These are phyloP conservation scores for Berkeleyomyces rouxiae DNA, from an alignment of 2,329 filamentous ascomycete genomes.

Conservation along the genomic window DNA sequence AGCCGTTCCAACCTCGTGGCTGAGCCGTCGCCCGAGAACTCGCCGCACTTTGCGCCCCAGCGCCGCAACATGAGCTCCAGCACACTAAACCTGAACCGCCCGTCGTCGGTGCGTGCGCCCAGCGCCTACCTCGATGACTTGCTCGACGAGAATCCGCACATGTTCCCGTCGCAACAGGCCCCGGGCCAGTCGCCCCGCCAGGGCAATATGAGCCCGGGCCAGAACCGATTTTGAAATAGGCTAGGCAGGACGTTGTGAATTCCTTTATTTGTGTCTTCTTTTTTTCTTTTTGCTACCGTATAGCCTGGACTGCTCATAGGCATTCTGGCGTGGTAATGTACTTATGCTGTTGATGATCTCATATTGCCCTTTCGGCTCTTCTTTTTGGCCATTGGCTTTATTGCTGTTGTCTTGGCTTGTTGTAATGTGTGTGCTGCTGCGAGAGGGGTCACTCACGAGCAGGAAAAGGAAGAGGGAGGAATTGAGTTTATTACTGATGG, in stretches of 20 bases:
- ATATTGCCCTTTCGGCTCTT: no score
- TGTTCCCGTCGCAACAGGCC: constrained; percentile 24
- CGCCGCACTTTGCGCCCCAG: constrained; percentile 35
- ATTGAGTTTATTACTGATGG: no score
- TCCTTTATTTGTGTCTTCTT: no score
- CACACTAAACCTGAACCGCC: constrained; percentile 49
- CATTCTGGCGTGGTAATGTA: no score
- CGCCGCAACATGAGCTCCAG: constrained; percentile 42
- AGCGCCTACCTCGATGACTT: constrained; percentile 84
- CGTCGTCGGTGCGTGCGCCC: constrained; percentile 45
- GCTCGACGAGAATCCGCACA: constrained; percentile 54
- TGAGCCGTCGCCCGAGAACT: constrained; percentile 44
- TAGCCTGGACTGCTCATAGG: no score
- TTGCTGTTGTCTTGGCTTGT: no score
- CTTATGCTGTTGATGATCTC: no score
- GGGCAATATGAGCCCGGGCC: background rate
- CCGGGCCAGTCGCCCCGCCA: constrained; percentile 2
- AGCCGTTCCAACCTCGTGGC: constrained; percentile 25
- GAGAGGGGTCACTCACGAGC: no score
- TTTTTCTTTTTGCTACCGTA: no score
- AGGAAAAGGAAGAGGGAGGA: no score
- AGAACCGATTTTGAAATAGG: background rate
- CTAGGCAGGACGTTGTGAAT: background rate
- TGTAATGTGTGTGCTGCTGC: no score
- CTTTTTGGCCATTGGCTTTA: no score